phyloP scores from a whole-genome alignment of 2,329 filamentous ascomycete genomes.

The Hymenoscyphus linearis region DNA sequence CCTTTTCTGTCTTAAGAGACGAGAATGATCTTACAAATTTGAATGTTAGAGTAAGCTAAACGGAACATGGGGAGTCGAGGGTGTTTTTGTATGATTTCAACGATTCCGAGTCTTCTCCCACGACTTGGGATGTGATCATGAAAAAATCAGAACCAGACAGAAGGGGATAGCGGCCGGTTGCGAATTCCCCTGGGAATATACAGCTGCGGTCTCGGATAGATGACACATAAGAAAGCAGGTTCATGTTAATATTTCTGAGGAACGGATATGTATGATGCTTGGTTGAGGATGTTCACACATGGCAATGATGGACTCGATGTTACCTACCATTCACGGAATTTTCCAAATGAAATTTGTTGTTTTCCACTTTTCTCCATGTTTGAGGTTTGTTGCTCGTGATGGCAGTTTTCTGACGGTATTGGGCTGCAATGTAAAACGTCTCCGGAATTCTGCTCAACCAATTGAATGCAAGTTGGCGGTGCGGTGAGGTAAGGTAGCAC shows the following conservation, averaged over 20 bases:
- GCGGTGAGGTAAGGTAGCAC: neutral
- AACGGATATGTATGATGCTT: neutral
- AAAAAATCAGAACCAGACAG: neutral
- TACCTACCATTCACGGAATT: neutral
- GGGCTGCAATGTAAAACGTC: neutral
- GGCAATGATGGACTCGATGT: neutral
- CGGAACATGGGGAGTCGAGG: neutral
- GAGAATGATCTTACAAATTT: neutral
- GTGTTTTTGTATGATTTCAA: neutral
- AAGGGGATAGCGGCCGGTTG: neutral
- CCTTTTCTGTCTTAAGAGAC: too few relatives aligned
- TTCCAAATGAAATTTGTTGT: neutral
- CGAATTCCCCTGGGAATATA: neutral
- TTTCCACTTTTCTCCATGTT: neutral
- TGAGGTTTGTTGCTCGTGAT: neutral
- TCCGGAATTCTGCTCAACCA: too few relatives aligned
- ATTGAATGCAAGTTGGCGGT: neutral
- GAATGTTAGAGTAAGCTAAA: neutral
- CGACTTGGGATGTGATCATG: neutral
- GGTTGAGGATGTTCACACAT: neutral
- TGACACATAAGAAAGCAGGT: neutral
- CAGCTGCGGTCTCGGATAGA: neutral
- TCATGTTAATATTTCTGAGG: neutral
- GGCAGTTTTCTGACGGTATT: neutral
- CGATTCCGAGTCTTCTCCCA: neutral